Conservation (phyloP, 1,284 basidiomycete species). For the Melanopsichium pennsylvanicum region DNA sequence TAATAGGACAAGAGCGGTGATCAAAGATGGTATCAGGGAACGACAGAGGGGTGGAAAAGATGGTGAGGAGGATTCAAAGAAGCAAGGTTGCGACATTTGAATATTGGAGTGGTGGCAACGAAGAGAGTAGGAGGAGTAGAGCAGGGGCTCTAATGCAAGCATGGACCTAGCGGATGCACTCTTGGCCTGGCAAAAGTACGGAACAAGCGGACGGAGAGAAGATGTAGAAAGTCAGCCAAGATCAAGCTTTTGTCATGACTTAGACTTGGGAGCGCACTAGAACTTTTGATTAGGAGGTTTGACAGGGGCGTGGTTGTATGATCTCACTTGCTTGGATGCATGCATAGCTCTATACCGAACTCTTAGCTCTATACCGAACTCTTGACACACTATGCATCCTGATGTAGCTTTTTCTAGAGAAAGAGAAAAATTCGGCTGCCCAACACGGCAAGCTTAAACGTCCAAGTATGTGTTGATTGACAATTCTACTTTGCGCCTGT, state of each 20-base stretch:
- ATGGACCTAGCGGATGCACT: background rate
- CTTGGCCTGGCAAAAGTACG: background rate
- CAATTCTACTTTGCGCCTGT: conserved; percentile 20
- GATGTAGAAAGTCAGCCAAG: conserved; percentile 32
- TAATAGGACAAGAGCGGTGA: background rate
- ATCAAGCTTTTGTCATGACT: background rate
- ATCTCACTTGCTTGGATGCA: too few relatives aligned
- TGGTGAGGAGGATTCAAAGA: background rate
- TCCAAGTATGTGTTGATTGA: conserved; percentile 17
- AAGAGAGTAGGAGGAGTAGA: background rate
- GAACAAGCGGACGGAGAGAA: background rate
- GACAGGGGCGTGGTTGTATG: too few relatives aligned
- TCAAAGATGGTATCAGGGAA: too few relatives aligned
- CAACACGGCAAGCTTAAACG: background rate
- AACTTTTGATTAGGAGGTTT: too few relatives aligned
- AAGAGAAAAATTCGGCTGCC: background rate
- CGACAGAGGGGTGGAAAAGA: too few relatives aligned
- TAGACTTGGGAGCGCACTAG: background rate
- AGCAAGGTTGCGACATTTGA: background rate
- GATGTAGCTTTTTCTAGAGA: background rate
- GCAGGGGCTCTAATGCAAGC: background rate
- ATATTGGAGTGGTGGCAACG: background rate
- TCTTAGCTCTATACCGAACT: too few relatives aligned
- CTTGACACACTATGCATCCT: background rate
- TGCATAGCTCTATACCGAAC: too few relatives aligned